These are phyloP conservation scores for Amanita pseudoporphyria DNA, from an alignment of 768 basidiomycete species.

Conservation along the genomic window DNA sequence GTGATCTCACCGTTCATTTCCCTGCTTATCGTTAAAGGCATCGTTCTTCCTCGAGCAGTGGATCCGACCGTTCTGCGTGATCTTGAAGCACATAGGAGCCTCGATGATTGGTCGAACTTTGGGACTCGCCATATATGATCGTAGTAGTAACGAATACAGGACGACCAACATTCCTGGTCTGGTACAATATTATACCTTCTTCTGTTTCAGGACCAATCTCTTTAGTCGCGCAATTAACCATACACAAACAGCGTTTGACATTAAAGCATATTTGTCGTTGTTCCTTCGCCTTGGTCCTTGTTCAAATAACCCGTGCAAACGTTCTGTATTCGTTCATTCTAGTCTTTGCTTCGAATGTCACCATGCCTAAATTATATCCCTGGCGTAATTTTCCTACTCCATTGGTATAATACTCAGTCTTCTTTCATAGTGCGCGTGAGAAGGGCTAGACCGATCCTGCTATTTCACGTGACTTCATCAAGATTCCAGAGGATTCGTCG, in stretches of 20 bases:
- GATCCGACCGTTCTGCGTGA: slow-evolving; percentile 86
- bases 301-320: neutral
- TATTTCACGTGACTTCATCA: slow-evolving; percentile 25
- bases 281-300: neutral
- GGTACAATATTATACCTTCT: neutral
- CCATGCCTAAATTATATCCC: neutral
- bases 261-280: neutral
- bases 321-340: neutral
- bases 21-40: slow-evolving; percentile 11
- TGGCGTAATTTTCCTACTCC: neutral
- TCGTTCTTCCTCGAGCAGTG: slow-evolving; percentile 39
- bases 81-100: slow-evolving; percentile 77
- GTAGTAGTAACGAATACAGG: neutral
- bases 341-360: neutral
- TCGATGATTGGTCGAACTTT: slow-evolving; percentile 40
- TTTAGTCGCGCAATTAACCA: neutral
- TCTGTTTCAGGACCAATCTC: neutral
- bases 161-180: neutral
- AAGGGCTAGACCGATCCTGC: too few relatives aligned
- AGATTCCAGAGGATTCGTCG: slow-evolving; percentile 38
- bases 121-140: slow-evolving; percentile 7
- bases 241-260: too few relatives aligned
- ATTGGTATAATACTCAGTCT: too few relatives aligned
- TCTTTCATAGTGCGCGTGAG: too few relatives aligned
- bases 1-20: slow-evolving; percentile 15